phyloP scores from a whole-genome alignment of 768 basidiomycete genomes.

The Nidularia pulvinata region DNA sequence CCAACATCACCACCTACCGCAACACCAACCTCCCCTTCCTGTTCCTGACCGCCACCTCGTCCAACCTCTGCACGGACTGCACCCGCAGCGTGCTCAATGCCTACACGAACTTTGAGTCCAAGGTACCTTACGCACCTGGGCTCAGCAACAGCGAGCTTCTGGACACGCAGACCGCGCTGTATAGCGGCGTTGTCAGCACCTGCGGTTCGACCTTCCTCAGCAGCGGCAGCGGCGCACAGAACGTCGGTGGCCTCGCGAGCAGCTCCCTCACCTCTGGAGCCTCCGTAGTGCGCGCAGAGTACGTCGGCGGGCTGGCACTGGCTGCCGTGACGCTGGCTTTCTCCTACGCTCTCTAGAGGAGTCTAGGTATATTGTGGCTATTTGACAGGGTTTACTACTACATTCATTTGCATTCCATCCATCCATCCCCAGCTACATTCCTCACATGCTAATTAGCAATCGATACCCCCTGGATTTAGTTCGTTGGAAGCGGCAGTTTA shows the following conservation, averaged over 20 bases:
- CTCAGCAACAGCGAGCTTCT: constrained; percentile 65
- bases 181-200: constrained; percentile 52
- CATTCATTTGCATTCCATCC: background rate
- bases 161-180: constrained; percentile 63
- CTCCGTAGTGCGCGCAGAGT: background rate
- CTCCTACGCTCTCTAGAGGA: background rate
- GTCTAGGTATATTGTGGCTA: background rate
- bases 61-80: constrained; percentile 79
- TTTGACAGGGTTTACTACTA: background rate
- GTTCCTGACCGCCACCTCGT: constrained; percentile 41
- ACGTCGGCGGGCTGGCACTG: background rate
- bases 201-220: constrained; percentile 78
- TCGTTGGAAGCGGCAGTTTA: too few species aligned
- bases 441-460: too few species aligned
- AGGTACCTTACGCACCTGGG: constrained; percentile 76
- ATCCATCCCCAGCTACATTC: too few species aligned
- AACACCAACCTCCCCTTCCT: constrained; percentile 77
- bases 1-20: constrained; percentile 55
- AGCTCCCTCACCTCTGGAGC: constrained; percentile 20
- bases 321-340: background rate
- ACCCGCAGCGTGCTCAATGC: constrained; percentile 71
- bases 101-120: constrained; percentile 78
- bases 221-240: constrained; percentile 66
- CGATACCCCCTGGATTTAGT: too few species aligned
- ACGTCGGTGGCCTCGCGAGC: constrained; percentile 36